Evolutionary conservation across 2,329 filamentous ascomycete genomes (phyloP).

Genomic region (Ambrosiella xylebori): DNA sequence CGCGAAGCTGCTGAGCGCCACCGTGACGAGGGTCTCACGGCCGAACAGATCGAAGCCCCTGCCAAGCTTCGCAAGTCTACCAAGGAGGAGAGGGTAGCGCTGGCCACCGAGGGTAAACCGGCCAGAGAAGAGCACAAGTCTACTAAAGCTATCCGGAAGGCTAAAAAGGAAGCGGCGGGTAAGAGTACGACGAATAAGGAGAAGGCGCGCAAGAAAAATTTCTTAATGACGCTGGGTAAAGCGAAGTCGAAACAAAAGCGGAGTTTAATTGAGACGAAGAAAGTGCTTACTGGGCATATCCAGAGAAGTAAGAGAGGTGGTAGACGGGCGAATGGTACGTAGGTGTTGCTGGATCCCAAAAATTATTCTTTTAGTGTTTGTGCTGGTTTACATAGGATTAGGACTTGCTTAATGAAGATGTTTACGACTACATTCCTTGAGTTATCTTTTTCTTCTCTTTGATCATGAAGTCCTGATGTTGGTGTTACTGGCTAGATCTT

Average conservation of each 20-base stretch:
- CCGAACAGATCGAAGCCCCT: conserved; percentile 78
- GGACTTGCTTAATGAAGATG: background rate
- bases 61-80: conserved; percentile 66
- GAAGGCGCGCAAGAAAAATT: conserved; percentile 95
- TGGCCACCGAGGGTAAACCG: conserved; percentile 68
- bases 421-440: background rate
- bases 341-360: conserved; percentile 5
- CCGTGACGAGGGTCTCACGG: conserved; percentile 75
- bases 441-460: too few relatives aligned
- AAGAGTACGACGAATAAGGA: conserved; percentile 97
- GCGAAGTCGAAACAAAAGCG: conserved; percentile 91
- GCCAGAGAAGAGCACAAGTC: conserved; percentile 67
- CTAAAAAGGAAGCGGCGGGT: conserved; percentile 73
- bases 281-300: conserved; percentile 64
- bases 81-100: conserved; percentile 74
- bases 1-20: conserved; percentile 42
- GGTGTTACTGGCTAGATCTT: background rate
- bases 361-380: too few relatives aligned
- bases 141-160: conserved; percentile 66
- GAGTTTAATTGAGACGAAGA: conserved; percentile 71
- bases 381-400: background rate
- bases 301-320: conserved; percentile 73
- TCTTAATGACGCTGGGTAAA: conserved; percentile 94
- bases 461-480: too few relatives aligned
- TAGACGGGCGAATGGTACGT: conserved; percentile 50